These are phyloP conservation scores for Rhipidocladum racemiflorum DNA, from an alignment of 176 grass and related monocot species.

Conservation along the genomic window DNA sequence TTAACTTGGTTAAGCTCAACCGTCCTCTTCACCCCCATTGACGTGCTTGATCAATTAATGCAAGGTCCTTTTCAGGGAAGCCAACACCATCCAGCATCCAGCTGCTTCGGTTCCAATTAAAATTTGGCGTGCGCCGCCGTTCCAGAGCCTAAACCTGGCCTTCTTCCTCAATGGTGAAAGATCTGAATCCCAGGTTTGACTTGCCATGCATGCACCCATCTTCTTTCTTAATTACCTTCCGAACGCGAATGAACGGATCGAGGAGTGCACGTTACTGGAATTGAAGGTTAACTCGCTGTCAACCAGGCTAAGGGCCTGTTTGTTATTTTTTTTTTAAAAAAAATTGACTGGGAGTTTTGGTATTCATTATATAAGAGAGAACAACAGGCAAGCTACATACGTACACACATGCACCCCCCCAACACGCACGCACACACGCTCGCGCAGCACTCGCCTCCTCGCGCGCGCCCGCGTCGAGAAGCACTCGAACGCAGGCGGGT, in stretches of 20 bases:
- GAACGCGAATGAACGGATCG: neutral
- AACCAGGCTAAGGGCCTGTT: too few relatives aligned
- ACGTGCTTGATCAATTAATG: slow-evolving; percentile 28
- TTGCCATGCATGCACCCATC: neutral
- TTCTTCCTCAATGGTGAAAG: slow-evolving; percentile 39
- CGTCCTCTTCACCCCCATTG: neutral
- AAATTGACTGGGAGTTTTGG: too few relatives aligned
- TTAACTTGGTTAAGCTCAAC: slow-evolving; percentile 26
- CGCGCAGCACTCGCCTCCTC: too few relatives aligned
- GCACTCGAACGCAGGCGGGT: too few relatives aligned
- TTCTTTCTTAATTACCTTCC: slow-evolving; percentile 4
- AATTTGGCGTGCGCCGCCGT: neutral
- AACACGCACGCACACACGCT: too few relatives aligned
- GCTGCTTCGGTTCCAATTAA: neutral
- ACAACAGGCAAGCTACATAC: too few relatives aligned
- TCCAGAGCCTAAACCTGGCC: neutral
- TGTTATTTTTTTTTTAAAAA: too few relatives aligned
- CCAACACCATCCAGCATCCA: slow-evolving; percentile 16
- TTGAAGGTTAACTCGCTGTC: neutral
- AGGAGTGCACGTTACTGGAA: neutral
- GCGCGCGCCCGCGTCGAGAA: too few relatives aligned
- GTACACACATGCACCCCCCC: too few relatives aligned
- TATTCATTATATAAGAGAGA: too few relatives aligned
- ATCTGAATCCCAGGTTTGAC: slow-evolving; percentile 22
- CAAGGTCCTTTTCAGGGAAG: slow-evolving; percentile 29